A percentile compares a stretch with the other conserved stretches of the same genome.
phyloP scores from a whole-genome alignment of 805 yeast genomes.

The Wickerhamiella nectarea region DNA sequence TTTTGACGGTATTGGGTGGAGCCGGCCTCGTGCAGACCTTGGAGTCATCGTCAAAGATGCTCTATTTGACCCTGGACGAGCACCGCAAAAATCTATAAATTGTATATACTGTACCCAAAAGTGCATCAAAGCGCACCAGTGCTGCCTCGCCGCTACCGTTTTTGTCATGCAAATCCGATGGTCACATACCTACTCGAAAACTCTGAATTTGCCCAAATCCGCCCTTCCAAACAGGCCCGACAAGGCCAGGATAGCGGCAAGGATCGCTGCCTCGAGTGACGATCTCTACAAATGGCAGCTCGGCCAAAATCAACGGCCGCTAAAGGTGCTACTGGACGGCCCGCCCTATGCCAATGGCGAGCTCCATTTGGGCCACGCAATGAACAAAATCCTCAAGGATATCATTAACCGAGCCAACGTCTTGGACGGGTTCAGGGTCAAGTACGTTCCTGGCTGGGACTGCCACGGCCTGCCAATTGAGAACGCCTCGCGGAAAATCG shows the following conservation, averaged over 20 bases:
- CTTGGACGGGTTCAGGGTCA: slow-evolving; percentile 45
- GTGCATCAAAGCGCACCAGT: no score
- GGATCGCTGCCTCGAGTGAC: slow-evolving; percentile 41
- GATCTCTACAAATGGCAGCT: slow-evolving; percentile 55
- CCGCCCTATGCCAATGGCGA: slow-evolving; percentile 98
- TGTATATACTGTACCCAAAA: no score
- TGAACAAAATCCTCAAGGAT: slow-evolving; percentile 82
- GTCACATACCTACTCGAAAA: slow-evolving; percentile 32
- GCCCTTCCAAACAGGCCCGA: slow-evolving; percentile 50
- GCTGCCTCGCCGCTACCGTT: no score
- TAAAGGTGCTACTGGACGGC: slow-evolving; percentile 78
- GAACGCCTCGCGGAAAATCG: slow-evolving; percentile 53
- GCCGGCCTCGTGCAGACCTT: slow-evolving; percentile 77
- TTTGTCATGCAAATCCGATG: neutral
- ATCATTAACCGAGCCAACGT: slow-evolving; percentile 63
- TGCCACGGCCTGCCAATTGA: slow-evolving; percentile 98
- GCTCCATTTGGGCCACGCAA: slow-evolving; percentile 80
- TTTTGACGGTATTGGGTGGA: slow-evolving; percentile 75
- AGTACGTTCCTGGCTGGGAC: slow-evolving; percentile 93
- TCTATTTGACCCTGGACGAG: slow-evolving; percentile 64
- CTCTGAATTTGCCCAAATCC: slow-evolving; percentile 55
- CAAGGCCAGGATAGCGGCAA: slow-evolving; percentile 29
- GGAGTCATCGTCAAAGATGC: slow-evolving; percentile 48
- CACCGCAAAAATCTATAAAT: slow-evolving; percentile 34
- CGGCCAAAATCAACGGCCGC: slow-evolving; percentile 13